phyloP scores from a whole-genome alignment of 2,329 filamentous ascomycete species.

The Calonectria montana region DNA sequence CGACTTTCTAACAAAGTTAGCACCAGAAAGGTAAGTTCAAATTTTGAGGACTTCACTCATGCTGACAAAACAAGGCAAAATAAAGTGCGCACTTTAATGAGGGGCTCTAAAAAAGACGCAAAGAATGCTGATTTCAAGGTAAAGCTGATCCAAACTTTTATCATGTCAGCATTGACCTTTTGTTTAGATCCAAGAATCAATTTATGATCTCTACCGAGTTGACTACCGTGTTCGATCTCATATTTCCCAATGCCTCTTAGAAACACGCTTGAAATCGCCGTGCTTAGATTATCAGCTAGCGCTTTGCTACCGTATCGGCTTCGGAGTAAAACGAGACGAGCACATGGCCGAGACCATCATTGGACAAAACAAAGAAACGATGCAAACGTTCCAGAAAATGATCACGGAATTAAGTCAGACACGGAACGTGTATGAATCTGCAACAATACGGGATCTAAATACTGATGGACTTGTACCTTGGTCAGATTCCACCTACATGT shows the following conservation, averaged over 20 bases:
- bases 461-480: not conserved
- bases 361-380: not conserved
- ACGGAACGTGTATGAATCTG: not conserved
- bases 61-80: not conserved
- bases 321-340: not conserved
- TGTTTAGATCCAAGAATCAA: not conserved
- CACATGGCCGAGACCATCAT: not conserved
- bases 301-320: not conserved
- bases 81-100: not conserved
- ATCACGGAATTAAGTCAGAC: not conserved
- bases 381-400: not conserved
- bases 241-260: not conserved
- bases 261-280: not conserved
- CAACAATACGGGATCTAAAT: not conserved
- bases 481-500: not conserved
- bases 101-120: not conserved
- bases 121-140: not conserved
- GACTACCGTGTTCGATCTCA: not conserved
- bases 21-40: not conserved
- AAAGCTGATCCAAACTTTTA: not conserved
- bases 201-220: not conserved
- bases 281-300: not conserved
- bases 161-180: not conserved
- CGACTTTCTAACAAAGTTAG: not conserved
- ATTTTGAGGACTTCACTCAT: accelerated